Evolutionary conservation across 345 rosid genomes (phyloP).

Genomic region (Brassica juncea): DNA sequence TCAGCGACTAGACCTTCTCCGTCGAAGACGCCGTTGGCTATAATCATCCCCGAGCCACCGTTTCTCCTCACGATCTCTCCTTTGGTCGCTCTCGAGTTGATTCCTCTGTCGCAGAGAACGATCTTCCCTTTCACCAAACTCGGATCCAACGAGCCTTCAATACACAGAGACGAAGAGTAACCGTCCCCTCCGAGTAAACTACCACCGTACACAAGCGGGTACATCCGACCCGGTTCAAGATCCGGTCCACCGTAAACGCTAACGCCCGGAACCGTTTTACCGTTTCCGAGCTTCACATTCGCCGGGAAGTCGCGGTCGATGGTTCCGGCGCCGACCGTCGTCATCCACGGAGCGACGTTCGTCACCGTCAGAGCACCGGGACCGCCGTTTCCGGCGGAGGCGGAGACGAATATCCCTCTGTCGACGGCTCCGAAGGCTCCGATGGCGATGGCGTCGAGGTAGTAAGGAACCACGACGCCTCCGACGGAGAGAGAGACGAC

Average conservation of each 20-base stretch:
- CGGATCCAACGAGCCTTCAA: constrained; percentile 79
- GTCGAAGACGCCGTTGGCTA: constrained; percentile 84
- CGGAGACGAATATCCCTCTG: constrained; percentile 72
- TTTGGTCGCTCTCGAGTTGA: constrained; percentile 79
- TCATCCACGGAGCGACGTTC: constrained; percentile 85
- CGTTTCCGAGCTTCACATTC: constrained; percentile 72
- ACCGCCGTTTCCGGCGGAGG: constrained; percentile 96
- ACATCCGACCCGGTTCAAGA: constrained; percentile 59
- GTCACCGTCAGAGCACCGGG: constrained; percentile 83
- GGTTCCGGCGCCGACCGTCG: constrained; percentile 87
- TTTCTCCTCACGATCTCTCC: constrained; percentile 79
- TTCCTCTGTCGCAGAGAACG: constrained; percentile 85
- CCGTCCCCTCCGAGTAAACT: constrained; percentile 65
- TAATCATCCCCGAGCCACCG: constrained; percentile 88
- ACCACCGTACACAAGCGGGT: constrained; percentile 71
- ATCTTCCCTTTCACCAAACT: constrained; percentile 62
- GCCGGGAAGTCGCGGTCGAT: constrained; percentile 86
- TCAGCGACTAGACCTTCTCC: constrained; percentile 94
- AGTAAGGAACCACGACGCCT: constrained; percentile 83
- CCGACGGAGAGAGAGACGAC: constrained; percentile 88
- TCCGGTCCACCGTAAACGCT: constrained; percentile 70
- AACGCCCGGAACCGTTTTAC: constrained; percentile 59
- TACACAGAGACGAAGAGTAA: constrained; percentile 71
- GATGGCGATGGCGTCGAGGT: constrained; percentile 87
- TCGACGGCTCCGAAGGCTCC: constrained; percentile 85